Evolutionary conservation across 768 basidiomycete genomes (phyloP), one percentile per base, ranked within the genome.

Genomic region (Boletus subcaerulescens): DNA sequence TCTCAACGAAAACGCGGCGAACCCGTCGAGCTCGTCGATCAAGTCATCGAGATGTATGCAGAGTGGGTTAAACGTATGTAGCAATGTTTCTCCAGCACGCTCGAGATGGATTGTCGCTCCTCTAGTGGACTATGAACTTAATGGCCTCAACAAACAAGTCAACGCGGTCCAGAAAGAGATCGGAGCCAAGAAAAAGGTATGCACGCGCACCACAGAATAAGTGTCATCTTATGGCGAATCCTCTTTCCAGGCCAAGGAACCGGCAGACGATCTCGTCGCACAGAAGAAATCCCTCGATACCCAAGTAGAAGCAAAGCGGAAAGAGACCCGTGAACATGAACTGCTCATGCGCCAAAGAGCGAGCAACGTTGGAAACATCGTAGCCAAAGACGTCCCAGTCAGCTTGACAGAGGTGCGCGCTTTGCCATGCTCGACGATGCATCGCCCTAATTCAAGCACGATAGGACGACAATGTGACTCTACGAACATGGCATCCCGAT

Each of bases 101-200:
- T 43, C 36, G n/a, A 45, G 22, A 50, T 52, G 42, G 13, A 32
- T 40, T 24, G 4, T 48, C 35, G 13, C 35, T 1, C 17, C 14
- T 40, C 0, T 64, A 98, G 96, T 89, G 81, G 89, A 94, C 64
- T 98, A 84, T 66, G 92, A 97, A 47, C 77, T 84, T 20, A 91
- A 89, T 63, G 79, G 77, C 17, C 72, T 89, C 47, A 80, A 84
- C 62, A 94, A 95, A 70, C 81, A 91, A 62, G 83, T 91, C 39
- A 98, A 99, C 64, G 83, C 82, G 14, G 77, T 95, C 12, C 95
- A 99, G 77, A 99, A 98, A 72, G 84, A 98, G 72, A 98, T 99
- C 65, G 86, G 85, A 12, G 79, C 82, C 3, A 97, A 93, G 83
- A 97, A 93, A 74, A 98, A 96, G 86, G 93, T 85, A 52, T 31